A percentile compares a stretch with the other conserved stretches of the same genome.
These are phyloP conservation scores for Aspergillus transmontanensis DNA, from an alignment of 2,329 filamentous ascomycete genomes.

Conservation along the genomic window DNA sequence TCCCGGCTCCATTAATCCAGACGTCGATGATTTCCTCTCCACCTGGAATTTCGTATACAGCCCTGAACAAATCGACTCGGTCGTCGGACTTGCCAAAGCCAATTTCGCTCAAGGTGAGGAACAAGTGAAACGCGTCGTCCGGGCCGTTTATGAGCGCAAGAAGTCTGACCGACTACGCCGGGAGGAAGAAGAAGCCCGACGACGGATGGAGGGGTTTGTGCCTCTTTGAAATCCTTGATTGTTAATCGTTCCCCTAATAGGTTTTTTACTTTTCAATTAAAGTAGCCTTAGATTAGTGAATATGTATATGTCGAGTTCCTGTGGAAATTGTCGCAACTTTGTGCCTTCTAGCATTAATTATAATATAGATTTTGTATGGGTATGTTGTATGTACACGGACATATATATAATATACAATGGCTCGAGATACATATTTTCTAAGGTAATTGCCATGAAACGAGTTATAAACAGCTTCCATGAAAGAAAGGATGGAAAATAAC, in stretches of 20 bases:
- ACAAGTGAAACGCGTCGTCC: slow-evolving; percentile 74
- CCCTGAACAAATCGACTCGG: slow-evolving; percentile 82
- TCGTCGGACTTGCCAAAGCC: slow-evolving; percentile 77
- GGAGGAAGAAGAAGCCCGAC: slow-evolving; percentile 30
- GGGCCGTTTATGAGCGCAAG: slow-evolving; percentile 92
- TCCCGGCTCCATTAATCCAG: slow-evolving; percentile 74
- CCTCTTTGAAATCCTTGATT: slow-evolving; percentile 23
- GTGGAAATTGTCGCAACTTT: not conserved
- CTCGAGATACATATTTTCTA: not conserved
- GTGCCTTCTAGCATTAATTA: not conserved
- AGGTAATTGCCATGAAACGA: not conserved
- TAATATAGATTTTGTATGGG: not conserved
- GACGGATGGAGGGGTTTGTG: slow-evolving; percentile 34
- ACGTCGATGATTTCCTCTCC: slow-evolving; percentile 79
- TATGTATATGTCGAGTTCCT: not conserved
- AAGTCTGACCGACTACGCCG: slow-evolving; percentile 55
- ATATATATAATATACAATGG: not conserved
- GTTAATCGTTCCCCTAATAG: not conserved
- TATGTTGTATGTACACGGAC: not conserved
- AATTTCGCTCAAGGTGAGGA: slow-evolving; percentile 85
- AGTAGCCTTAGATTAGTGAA: not conserved
- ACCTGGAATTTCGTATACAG: slow-evolving; percentile 99
- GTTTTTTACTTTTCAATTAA: not conserved
- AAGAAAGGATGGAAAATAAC: not conserved
- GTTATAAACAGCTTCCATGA: not conserved